Evolutionary conservation across 148 eudicot species (phyloP).

Genomic region (Rhododendron griersonianum): DNA sequence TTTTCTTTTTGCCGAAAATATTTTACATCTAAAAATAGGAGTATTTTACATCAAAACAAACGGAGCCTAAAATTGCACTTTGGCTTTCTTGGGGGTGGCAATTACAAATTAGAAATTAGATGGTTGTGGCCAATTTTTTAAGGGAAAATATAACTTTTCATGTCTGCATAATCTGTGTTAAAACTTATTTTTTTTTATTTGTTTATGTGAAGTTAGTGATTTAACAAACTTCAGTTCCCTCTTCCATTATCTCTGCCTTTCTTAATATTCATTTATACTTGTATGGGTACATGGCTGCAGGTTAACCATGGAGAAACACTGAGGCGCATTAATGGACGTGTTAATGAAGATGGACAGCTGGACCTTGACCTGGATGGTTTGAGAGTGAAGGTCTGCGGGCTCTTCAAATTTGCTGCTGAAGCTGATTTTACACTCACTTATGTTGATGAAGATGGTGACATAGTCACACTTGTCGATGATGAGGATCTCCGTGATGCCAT

Average conservation of each 20-base stretch:
- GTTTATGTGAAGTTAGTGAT: not conserved
- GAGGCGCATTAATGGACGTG: conserved; percentile 68
- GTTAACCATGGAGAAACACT: conserved; percentile 71
- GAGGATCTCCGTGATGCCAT: conserved; percentile 75
- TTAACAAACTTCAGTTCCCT: not conserved
- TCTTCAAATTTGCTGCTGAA: conserved; percentile 55
- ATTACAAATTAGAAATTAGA: not conserved
- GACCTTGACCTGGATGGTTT: conserved; percentile 50
- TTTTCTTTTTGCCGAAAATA: no score
- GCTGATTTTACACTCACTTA: conserved; percentile 56
- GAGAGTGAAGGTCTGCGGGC: conserved; percentile 50
- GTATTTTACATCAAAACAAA: no score
- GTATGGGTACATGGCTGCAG: conserved; percentile 27
- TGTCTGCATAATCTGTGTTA: not conserved
- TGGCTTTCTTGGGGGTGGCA: not conserved
- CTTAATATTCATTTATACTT: not conserved
- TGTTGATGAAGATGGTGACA: conserved; percentile 77
- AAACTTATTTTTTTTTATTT: not conserved
- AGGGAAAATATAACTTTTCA: not conserved
- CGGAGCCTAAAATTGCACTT: not conserved
- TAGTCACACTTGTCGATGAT: conserved; percentile 70
- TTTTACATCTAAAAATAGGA: no score
- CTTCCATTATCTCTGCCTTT: not conserved
- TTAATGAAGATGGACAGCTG: conserved; percentile 41
- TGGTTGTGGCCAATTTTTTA: not conserved